Percentiles rank a stretch among this genome's conserved stretches.
Evolutionary conservation across 148 eudicot genomes (phyloP).

Genomic region (Silene conica): DNA sequence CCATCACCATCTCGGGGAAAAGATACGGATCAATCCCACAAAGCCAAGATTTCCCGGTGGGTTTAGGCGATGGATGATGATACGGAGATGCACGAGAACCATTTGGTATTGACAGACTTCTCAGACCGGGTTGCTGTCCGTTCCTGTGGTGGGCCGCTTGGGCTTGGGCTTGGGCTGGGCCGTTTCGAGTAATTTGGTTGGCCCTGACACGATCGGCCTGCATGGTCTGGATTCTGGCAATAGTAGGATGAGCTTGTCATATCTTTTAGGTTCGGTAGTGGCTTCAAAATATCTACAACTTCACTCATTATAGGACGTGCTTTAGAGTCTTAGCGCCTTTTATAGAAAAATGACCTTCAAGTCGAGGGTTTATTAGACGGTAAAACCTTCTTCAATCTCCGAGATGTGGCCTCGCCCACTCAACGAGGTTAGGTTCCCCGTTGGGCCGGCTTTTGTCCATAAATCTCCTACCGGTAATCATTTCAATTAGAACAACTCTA

Average conservation of each 20-base stretch:
- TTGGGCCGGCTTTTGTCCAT: conserved; percentile 77
- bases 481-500: conserved; percentile 66
- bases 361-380: conserved; percentile 59
- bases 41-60: conserved; percentile 43
- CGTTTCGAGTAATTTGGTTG: conserved; percentile 47
- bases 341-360: conserved; percentile 67
- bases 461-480: conserved; percentile 68
- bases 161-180: no score
- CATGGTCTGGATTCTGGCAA: conserved; percentile 62
- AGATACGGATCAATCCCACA: no score
- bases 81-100: conserved; percentile 65
- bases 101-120: conserved; percentile 63
- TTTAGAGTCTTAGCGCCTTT: conserved; percentile 68
- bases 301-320: conserved; percentile 66
- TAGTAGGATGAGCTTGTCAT: conserved; percentile 69
- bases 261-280: conserved; percentile 59
- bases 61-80: conserved; percentile 63
- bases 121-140: conserved; percentile 47
- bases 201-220: conserved; percentile 51
- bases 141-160: conserved; percentile 36
- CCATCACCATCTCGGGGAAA: neutral
- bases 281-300: conserved; percentile 55
- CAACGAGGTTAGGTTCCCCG: conserved; percentile 69
- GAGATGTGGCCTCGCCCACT: conserved; percentile 72
- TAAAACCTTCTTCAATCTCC: conserved; percentile 59